Evolutionary conservation across 345 rosid species (phyloP).

Genomic region (Salix suchowensis): DNA sequence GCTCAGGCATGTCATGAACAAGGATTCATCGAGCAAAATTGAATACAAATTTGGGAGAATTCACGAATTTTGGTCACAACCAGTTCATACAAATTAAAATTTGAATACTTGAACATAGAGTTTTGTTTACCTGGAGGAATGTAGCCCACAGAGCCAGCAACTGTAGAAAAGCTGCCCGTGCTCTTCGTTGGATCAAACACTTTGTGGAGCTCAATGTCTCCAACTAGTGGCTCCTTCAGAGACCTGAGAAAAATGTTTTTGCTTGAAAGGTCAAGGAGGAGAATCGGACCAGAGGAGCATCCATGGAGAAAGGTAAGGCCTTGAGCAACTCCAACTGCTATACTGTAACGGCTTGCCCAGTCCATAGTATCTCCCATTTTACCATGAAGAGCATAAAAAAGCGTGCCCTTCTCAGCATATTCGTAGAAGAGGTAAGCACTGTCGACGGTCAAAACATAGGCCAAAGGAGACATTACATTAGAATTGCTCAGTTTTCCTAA

Average conservation of each 20-base stretch:
- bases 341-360: constrained; percentile 82
- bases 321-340: constrained; percentile 82
- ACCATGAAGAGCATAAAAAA: constrained; percentile 60
- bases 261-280: constrained; percentile 79
- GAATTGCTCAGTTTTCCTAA: constrained; percentile 75
- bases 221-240: constrained; percentile 66
- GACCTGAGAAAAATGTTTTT: constrained; percentile 69
- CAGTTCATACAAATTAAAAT: background rate
- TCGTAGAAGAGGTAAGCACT: constrained; percentile 76
- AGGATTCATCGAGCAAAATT: background rate
- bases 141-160: constrained; percentile 86
- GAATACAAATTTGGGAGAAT: background rate
- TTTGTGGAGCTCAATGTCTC: constrained; percentile 83
- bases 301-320: constrained; percentile 81
- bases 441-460: constrained; percentile 58
- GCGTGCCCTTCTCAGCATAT: constrained; percentile 50
- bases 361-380: constrained; percentile 43
- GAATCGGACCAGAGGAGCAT: constrained; percentile 51
- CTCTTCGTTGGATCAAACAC: constrained; percentile 77
- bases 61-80: background rate
- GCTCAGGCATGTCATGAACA: background rate
- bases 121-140: constrained; percentile 68
- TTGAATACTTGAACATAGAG: background rate
- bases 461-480: constrained; percentile 81
- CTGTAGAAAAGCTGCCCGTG: constrained; percentile 75